Base-by-base conservation (phyloP, 2,329 filamentous ascomycete genomes). In the Fusarium nodosum region DNA sequence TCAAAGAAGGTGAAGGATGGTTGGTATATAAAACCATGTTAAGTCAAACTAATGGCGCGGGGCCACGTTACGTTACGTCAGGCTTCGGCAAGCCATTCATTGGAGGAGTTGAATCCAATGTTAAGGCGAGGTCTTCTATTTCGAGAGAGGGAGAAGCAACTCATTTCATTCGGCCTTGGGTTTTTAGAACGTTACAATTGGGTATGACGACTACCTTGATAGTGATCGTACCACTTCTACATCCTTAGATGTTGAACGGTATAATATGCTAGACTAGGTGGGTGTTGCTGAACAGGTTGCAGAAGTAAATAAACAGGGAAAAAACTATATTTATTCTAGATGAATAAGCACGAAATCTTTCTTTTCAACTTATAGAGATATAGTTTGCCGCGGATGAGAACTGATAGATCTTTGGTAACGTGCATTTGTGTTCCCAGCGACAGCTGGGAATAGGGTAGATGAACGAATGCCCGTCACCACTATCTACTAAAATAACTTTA, bases 191-290 rank as follows among this genome's bases (percentile, higher is more conserved):
- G 50, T 53, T 51, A 38, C 54, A 53, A 34, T 46, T 57, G 31
- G 58, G 52, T 53, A 67, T 54, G 18, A 56, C 42, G 33, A 58
- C 22, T 20, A 39, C 12, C n/a, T 22, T 22, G n/a, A n/a, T 12
- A 26, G 50, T 60, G 57, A 65, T 74, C 72, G 72, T 70, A 60
- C 56, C 59, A 73, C 66, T 61, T 44, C 8, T 20, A 46, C 28
- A 46, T 46, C 56, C 34, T 30, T 22, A 11, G 7, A 11, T 9
- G n/a, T 20, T 24, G 20, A 45, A 24, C 5, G 8, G 22, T 36
- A 26, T 36, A n/a, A 18, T 20, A 22, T 39, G 36, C n/a, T 39
- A 30, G 9, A 11, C 28, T 30, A 30, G 28, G 11, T 39, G 12
- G 28, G 11, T 39, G 12, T 10, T 24, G 47, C 18, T 33, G 10